Base-by-base conservation (phyloP, 129 eudicot genomes). In the Gnaphalium uliginosum region DNA sequence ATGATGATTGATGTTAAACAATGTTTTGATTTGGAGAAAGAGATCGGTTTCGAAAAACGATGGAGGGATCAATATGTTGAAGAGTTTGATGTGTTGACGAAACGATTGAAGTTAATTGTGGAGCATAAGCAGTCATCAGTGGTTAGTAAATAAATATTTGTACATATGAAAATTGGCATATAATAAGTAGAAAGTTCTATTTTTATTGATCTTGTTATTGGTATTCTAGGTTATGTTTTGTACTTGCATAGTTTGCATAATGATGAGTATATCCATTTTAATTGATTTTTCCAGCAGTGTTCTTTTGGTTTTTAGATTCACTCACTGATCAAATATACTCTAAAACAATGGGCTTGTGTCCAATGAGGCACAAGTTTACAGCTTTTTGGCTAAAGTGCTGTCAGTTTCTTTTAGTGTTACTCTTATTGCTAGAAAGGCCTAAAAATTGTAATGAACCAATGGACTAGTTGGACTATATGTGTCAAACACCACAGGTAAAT, bases 31-130 rank as follows among this genome's bases (percentile, higher is more conserved):
- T 7, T 74, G 74, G 87, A 81, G 68, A 61, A 64, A 11, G 75
- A 74, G 29, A 35, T 57, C 21, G 76, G 77, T 62, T 76, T 87
- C 29, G 85, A 82, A 30, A 81, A 78, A 71, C 80, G 86, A 25
- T 90, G 93, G 91, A 85, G 81, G 83, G 82, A 83, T 79, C 93
- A 86, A 35, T 65, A 81, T 69, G 37, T 78, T 26, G 93, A 75
- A 2, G 93, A 90, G 61, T 82, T 87, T 76, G 91, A 90, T 74
- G 93, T 79, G 27, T 88, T 90, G 68, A 91, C 83, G 0, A 81
- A 81, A 32, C 83, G 96, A 6, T 48, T 88, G 88, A 86, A 91
- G 88, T 79, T 90, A 76, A 81, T 88, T 21, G 63, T 88, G 61
- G 96, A 90, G 85, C 61, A 56, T 56, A 51, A 46, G 53, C 53